These are phyloP conservation scores for Globisporangium nunn DNA, from an alignment of 352 stramenopile species.

Conservation along the genomic window DNA sequence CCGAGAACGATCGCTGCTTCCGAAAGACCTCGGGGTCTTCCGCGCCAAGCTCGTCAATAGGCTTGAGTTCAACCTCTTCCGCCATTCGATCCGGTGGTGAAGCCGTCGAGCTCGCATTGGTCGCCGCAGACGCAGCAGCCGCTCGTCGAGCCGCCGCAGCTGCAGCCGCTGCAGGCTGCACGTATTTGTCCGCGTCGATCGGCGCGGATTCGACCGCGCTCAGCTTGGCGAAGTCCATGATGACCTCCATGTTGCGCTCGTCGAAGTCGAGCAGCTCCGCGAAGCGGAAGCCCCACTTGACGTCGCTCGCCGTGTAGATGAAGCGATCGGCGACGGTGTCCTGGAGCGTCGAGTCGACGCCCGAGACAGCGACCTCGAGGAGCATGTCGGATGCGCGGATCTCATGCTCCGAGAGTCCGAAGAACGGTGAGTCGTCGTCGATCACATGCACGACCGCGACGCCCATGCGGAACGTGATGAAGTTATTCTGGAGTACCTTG, in stretches of 20 bases:
- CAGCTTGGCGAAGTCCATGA: constrained; percentile 79
- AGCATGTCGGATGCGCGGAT: constrained; percentile 67
- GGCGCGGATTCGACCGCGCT: constrained; percentile 42
- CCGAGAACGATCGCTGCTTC: constrained; percentile 7
- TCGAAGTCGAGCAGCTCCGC: constrained; percentile 69
- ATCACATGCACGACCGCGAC: constrained; percentile 77
- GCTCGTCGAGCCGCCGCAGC: background rate
- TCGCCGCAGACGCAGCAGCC: background rate
- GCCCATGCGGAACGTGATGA: constrained; percentile 83
- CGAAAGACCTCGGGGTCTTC: constrained; percentile 13
- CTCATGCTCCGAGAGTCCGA: constrained; percentile 47
- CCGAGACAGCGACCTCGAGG: constrained; percentile 65
- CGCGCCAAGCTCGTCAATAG: constrained; percentile 6
- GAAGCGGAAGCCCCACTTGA: constrained; percentile 72
- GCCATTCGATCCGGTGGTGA: background rate
- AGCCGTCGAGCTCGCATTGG: background rate
- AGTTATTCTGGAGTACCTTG: constrained; percentile 75
- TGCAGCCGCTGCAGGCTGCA: constrained; percentile 18
- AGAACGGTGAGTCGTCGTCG: constrained; percentile 59
- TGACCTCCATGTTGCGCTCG: constrained; percentile 47
- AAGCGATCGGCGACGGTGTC: constrained; percentile 77
- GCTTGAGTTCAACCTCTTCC: background rate
- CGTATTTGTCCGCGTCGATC: constrained; percentile 45
- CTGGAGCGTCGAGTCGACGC: constrained; percentile 79
- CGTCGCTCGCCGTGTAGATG: constrained; percentile 58